A percentile compares a stretch with the other conserved stretches of the same genome.
Conservation (phyloP, 2,329 filamentous ascomycete genomes). For the Aspergillus ruber region DNA sequence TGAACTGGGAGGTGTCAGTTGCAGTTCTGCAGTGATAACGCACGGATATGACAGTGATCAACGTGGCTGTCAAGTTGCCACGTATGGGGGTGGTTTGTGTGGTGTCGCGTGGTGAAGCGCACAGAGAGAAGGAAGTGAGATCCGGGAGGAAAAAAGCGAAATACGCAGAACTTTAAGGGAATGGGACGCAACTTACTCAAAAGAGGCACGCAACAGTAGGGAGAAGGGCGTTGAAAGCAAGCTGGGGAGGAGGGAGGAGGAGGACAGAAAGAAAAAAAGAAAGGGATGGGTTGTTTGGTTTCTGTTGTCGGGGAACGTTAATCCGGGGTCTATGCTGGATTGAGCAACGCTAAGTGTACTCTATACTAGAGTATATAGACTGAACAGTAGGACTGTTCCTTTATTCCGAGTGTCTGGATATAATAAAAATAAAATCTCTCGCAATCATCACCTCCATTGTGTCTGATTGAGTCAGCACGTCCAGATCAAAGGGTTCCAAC, state of each 20-base stretch:
- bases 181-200: background rate
- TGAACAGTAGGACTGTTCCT: too few species aligned
- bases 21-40: background rate
- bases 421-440: too few species aligned
- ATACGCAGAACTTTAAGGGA: background rate
- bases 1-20: background rate
- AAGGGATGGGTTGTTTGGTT: background rate
- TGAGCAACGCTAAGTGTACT: background rate
- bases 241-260: background rate
- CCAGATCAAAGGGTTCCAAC: too few species aligned
- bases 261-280: background rate
- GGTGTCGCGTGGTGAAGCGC: background rate
- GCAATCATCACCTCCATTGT: too few species aligned
- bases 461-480: too few species aligned
- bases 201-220: background rate
- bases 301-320: background rate
- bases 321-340: background rate
- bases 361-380: background rate
- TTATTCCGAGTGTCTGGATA: too few species aligned
- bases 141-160: background rate
- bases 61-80: background rate
- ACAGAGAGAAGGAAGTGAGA: background rate
- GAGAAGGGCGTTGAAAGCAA: background rate
- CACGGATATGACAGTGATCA: background rate
- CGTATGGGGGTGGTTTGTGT: background rate